Base-by-base conservation (phyloP, 1,284 basidiomycete species). In the Rhodotorula sp. region DNA sequence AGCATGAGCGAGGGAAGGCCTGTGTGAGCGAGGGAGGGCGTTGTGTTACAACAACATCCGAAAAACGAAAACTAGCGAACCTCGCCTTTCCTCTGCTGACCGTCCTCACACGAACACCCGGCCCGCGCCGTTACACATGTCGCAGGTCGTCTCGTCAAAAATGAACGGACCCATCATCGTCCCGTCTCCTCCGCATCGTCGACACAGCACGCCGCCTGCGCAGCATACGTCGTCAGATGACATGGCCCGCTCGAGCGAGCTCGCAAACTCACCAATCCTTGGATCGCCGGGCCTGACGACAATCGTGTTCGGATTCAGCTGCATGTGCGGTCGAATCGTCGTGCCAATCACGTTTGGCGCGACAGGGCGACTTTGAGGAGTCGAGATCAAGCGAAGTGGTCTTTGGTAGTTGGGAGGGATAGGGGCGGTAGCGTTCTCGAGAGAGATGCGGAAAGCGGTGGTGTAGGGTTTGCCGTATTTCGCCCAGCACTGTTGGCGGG, bases 261-360 rank as follows among this genome's bases (percentile, higher is more conserved):
- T 7, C 13, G 15, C n/a, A 11, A 13, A 48, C 60, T 22, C 48
- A 72, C 71, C 72, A 36, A 74, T 67, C 68, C 80, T 49, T 66
- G 79, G 54, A 53, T 81, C 51, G 62, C 80, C 73, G 5, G 73
- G 71, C 24, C 67, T 13, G 7, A 74, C 66, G 4, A 74, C 73
- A 20, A 72, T 29, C 29, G 58, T 54, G 6, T 59, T 62, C 7
- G 62, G 47, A 11, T 62, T 19, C 5, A 39, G n/a, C 20, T 53
- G 29, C 46, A 64, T 29, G 36, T 49, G 36, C 39, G 22, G 46
- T 17, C 24, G 27, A 15, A 54, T 32, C 7, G 22, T 56, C 30
- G 54, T 56, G 24, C 53, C 32, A 22, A 62, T 46, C 20, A 60
- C 64, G 44, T 66, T 30, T 24, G 66, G 66, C 19, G 57, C 22